Percentiles rank a stretch among this genome's conserved stretches.
Conservation (phyloP, 768 basidiomycete genomes). For the Guyanaporus albipodus region DNA sequence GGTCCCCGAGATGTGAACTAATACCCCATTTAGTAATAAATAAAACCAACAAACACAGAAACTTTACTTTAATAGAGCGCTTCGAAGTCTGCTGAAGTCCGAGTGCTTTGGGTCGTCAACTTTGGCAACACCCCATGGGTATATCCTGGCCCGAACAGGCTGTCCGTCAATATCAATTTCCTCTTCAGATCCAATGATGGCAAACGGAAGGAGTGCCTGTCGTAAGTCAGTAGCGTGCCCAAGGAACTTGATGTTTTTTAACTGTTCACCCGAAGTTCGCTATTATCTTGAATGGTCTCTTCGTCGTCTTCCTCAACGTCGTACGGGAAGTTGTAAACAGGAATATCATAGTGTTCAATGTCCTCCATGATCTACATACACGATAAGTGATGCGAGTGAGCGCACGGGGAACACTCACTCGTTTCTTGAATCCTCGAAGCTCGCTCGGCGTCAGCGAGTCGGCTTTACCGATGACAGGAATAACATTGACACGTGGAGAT, state of each 20-base stretch:
- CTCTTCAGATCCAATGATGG: conserved; percentile 95
- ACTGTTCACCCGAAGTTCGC: conserved; percentile 75
- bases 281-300: conserved; percentile 96
- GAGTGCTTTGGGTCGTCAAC: conserved; percentile 99
- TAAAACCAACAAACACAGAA: conserved; percentile 1
- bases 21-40: conserved; percentile 9
- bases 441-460: conserved; percentile 93
- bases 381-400: conserved; percentile 3
- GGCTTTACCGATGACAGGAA: conserved; percentile 95
- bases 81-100: conserved; percentile 92
- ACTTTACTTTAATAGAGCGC: conserved; percentile 81
- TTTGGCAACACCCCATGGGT: conserved; percentile 98
- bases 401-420: conserved; percentile 43
- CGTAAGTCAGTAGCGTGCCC: conserved; percentile 5
- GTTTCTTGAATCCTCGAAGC: conserved; percentile 92
- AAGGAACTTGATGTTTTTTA: neutral
- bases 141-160: conserved; percentile 87
- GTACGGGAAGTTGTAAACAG: conserved; percentile 99
- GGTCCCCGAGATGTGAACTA: conserved; percentile 90
- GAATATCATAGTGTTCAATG: conserved; percentile 97
- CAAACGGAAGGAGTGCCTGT: conserved; percentile 90
- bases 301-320: conserved; percentile 99
- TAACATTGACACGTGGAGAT: conserved; percentile 97
- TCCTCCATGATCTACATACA: conserved; percentile 90
- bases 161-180: conserved; percentile 93